A percentile compares a stretch with the other conserved stretches of the same genome.
Evolutionary conservation across 2,329 filamentous ascomycete species (phyloP).

Genomic region (Pyrenophora seminiperda): DNA sequence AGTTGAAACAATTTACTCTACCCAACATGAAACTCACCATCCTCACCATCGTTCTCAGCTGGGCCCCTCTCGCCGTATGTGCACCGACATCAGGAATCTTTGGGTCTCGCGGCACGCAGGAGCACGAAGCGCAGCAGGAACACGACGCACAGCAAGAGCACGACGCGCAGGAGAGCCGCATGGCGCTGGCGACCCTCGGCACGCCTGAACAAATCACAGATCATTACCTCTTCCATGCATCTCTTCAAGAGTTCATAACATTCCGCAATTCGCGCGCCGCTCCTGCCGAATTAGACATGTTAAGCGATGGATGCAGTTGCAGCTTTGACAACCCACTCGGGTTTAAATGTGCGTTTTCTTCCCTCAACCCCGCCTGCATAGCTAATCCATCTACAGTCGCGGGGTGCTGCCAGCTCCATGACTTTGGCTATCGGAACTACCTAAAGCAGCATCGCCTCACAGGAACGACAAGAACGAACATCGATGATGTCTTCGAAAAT

Average conservation of each 20-base stretch:
- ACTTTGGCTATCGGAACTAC: slow-evolving; percentile 62
- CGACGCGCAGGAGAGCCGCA: too few relatives aligned
- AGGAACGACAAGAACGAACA: slow-evolving; percentile 27
- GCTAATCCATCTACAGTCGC: slow-evolving; percentile 21
- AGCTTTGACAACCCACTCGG: slow-evolving; percentile 43
- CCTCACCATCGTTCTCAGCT: background rate
- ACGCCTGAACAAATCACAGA: slow-evolving; percentile 47
- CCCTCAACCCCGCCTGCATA: background rate
- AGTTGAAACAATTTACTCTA: background rate
- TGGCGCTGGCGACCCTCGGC: too few relatives aligned
- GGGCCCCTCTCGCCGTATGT: background rate
- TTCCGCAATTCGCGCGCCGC: slow-evolving; percentile 52
- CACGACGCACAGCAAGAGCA: too few relatives aligned
- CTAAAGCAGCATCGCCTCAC: slow-evolving; percentile 55
- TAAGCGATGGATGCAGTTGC: slow-evolving; percentile 43
- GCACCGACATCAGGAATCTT: background rate
- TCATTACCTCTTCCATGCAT: slow-evolving; percentile 53
- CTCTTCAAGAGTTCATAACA: slow-evolving; percentile 51
- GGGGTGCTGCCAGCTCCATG: slow-evolving; percentile 54
- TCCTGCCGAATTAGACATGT: slow-evolving; percentile 41
- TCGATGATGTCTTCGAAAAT: slow-evolving; percentile 58
- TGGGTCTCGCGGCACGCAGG: too few relatives aligned
- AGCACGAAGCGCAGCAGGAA: too few relatives aligned
- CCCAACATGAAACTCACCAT: background rate
- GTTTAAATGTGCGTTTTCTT: slow-evolving; percentile 32